phyloP scores from a whole-genome alignment of 1,139 yeast species.

The Geotrichum restrictum region DNA sequence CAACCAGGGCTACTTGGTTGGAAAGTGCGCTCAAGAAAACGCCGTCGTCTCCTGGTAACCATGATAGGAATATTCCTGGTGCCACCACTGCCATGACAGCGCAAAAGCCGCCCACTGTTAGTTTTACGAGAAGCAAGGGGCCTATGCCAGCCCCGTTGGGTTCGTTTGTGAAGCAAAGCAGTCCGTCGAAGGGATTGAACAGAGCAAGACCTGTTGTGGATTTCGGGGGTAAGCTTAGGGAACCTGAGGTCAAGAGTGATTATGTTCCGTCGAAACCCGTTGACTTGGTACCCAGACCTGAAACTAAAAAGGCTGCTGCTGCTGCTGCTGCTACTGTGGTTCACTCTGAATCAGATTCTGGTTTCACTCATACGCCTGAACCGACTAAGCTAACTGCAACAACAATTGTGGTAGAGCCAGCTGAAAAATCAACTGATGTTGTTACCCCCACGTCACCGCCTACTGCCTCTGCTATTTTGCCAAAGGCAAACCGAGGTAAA shows the following conservation, averaged over 20 bases:
- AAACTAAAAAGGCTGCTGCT: not conserved
- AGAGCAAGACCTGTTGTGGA: not conserved
- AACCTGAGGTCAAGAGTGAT: no score
- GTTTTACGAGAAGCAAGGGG: constrained; percentile 15
- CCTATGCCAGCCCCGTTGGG: constrained; percentile 18
- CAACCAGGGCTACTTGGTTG: constrained; percentile 33
- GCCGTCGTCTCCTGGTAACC: constrained; percentile 20
- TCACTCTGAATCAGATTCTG: no score
- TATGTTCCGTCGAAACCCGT: not conserved
- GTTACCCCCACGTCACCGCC: not conserved
- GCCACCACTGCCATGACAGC: not conserved
- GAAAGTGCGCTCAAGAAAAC: constrained; percentile 34
- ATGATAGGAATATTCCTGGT: not conserved
- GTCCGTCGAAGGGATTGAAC: constrained; percentile 8
- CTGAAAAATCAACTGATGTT: no score
- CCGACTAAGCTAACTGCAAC: no score
- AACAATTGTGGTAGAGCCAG: no score
- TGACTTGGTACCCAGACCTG: not conserved
- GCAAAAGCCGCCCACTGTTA: constrained; percentile 1
- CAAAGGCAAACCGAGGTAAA: not conserved
- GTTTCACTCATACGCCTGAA: no score
- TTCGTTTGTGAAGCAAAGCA: not conserved
- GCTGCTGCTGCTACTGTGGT: not conserved
- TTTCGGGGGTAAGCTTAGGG: not conserved
- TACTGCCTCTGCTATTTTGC: not conserved